These are phyloP conservation scores for Tetraselmis chui DNA, from an alignment of 139 green algal species.

Conservation along the genomic window DNA sequence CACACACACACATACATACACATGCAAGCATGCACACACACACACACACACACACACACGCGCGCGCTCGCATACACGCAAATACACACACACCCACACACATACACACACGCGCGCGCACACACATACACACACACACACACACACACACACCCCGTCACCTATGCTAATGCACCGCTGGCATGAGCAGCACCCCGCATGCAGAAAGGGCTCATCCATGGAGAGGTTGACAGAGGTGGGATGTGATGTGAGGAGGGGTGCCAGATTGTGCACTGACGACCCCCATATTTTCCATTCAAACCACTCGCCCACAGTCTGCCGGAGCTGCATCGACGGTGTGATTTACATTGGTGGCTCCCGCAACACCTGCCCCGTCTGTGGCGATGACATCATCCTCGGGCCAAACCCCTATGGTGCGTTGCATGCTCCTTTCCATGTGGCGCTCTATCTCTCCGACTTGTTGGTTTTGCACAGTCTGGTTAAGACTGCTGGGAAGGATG, in stretches of 20 bases:
- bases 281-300: not conserved
- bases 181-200: too few relatives aligned
- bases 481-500: not conserved
- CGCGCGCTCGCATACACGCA: too few relatives aligned
- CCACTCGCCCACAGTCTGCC: not conserved
- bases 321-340: not conserved
- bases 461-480: not conserved
- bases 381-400: not conserved
- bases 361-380: not conserved
- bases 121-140: too few relatives aligned
- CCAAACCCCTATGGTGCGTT: not conserved
- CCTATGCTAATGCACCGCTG: too few relatives aligned
- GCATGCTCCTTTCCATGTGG: not conserved
- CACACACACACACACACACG: too few relatives aligned
- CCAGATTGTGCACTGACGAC: not conserved
- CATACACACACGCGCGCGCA: too few relatives aligned
- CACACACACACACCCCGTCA: too few relatives aligned
- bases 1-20: too few relatives aligned
- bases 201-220: not conserved
- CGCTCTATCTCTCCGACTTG: not conserved
- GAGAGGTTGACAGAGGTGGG: too few relatives aligned
- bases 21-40: too few relatives aligned
- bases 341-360: not conserved
- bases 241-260: not conserved
- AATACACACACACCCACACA: too few relatives aligned